Conservation (phyloP, 306 rosid species). For the Vicia villosa region DNA sequence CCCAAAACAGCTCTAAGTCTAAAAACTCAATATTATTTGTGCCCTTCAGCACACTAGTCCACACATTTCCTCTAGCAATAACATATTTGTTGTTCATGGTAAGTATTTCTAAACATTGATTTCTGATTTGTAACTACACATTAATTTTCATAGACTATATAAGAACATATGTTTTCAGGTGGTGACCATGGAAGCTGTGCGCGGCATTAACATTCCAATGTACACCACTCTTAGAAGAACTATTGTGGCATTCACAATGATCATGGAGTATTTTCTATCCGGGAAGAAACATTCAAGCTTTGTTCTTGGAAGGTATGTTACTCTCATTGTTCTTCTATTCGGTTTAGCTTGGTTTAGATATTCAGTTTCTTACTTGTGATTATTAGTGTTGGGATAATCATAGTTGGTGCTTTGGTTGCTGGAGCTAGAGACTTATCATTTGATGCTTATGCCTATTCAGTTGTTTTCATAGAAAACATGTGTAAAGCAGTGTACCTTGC, state of each 20-base stretch:
- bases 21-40: slow-evolving; percentile 50
- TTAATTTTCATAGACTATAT: neutral
- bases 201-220: slow-evolving; percentile 70
- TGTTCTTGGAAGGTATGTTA: slow-evolving; percentile 59
- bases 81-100: slow-evolving; percentile 69
- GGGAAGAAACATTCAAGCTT: slow-evolving; percentile 56
- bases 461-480: slow-evolving; percentile 69
- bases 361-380: neutral
- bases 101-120: slow-evolving; percentile 23
- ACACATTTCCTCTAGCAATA: slow-evolving; percentile 65
- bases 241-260: slow-evolving; percentile 66
- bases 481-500: slow-evolving; percentile 65
- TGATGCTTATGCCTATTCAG: slow-evolving; percentile 55
- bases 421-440: slow-evolving; percentile 74
- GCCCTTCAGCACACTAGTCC: slow-evolving; percentile 48
- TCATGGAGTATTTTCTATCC: slow-evolving; percentile 59
- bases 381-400: slow-evolving; percentile 67
- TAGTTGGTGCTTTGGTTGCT: slow-evolving; percentile 64
- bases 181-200: slow-evolving; percentile 79
- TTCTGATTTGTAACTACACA: neutral
- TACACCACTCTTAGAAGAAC: slow-evolving; percentile 79
- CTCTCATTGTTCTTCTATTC: slow-evolving; percentile 15
- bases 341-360: neutral
- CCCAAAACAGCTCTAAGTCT: slow-evolving; percentile 32
- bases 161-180: slow-evolving; percentile 40